Evolutionary conservation across 306 rosid genomes (phyloP).

Genomic region (Carpinus fangiana): DNA sequence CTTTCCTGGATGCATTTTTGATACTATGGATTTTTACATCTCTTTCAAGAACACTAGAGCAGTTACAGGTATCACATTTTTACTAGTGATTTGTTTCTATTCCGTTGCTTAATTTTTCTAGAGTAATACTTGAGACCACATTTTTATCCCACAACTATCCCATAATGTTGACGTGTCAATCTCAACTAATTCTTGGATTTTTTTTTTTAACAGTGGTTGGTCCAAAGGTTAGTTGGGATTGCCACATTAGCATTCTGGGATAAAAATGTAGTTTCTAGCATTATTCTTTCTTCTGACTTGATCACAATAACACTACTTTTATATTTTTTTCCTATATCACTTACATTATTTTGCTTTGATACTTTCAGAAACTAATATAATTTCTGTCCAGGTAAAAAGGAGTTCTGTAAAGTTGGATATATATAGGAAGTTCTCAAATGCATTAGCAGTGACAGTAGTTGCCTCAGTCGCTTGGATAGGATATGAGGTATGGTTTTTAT

Average conservation of each 20-base stretch:
- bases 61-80: slow-evolving; percentile 68
- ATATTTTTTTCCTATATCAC: not conserved
- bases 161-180: no score
- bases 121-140: no score
- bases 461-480: slow-evolving; percentile 91
- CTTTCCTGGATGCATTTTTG: slow-evolving; percentile 92
- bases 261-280: no score
- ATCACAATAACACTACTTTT: not conserved
- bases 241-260: no score
- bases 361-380: slow-evolving; percentile 17
- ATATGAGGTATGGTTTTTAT: slow-evolving; percentile 67
- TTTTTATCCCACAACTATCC: no score
- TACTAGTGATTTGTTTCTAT: not conserved
- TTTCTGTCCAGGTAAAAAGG: slow-evolving; percentile 70
- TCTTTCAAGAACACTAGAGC: slow-evolving; percentile 88
- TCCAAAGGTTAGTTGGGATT: no score
- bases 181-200: no score
- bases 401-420: slow-evolving; percentile 91
- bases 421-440: slow-evolving; percentile 96
- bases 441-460: slow-evolving; percentile 68
- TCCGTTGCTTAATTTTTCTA: not conserved
- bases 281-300: slow-evolving; percentile 1
- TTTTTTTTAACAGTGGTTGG: no score
- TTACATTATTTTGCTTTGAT: not conserved
- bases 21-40: slow-evolving; percentile 94